phyloP scores from a whole-genome alignment of 208 protist species.

The Trypanosoma lewisi region DNA sequence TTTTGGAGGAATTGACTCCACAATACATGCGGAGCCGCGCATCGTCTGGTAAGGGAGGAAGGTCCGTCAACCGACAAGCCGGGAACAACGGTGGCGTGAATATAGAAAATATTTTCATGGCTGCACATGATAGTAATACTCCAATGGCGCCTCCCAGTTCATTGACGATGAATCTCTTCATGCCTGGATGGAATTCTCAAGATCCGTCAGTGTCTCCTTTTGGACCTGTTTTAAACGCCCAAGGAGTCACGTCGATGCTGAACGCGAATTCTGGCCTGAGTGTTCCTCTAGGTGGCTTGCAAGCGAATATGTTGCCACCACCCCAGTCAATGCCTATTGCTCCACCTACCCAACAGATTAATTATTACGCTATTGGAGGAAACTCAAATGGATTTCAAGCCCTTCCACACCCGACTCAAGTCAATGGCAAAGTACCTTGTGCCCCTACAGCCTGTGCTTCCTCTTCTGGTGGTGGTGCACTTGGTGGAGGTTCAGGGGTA shows the following conservation, averaged over 20 bases:
- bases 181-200: slow-evolving; percentile 6
- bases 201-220: not conserved
- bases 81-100: not conserved
- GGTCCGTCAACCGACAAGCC: not conserved
- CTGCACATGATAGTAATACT: not conserved
- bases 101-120: slow-evolving; percentile 1
- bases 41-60: slow-evolving; percentile 4
- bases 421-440: not conserved
- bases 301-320: not conserved
- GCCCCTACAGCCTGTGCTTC: not conserved
- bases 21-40: slow-evolving; percentile 23
- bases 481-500: too few species aligned
- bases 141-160: not conserved
- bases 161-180: slow-evolving; percentile 16
- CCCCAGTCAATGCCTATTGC: not conserved
- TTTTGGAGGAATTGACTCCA: slow-evolving; percentile 67
- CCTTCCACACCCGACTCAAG: not conserved
- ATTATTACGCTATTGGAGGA: slow-evolving; percentile 16
- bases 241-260: not conserved
- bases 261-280: slow-evolving; percentile 5
- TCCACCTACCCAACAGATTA: slow-evolving; percentile 3
- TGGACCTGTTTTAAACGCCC: not conserved
- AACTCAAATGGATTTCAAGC: not conserved
- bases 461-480: too few species aligned
- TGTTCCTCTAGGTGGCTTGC: slow-evolving; percentile 6